Conservation (phyloP, 768 basidiomycete genomes). For the Kwoniella sp. region DNA sequence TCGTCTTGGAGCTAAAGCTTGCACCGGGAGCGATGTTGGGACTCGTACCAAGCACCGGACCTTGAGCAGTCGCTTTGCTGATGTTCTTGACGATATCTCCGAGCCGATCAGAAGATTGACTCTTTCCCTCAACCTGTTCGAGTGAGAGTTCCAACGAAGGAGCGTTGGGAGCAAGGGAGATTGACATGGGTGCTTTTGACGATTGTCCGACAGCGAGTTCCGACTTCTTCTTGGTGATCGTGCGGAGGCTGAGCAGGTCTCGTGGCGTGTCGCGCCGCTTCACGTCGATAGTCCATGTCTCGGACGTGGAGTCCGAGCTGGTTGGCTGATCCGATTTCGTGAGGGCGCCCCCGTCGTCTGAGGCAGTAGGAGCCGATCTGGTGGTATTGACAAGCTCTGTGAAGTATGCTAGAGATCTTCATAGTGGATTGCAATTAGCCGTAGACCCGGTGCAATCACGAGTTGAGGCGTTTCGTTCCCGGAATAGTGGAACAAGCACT, state of each 20-base stretch:
- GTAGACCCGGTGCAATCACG: no score
- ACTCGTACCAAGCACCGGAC: conserved; percentile 17
- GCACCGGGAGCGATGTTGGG: not conserved
- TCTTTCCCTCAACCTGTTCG: conserved; percentile 35
- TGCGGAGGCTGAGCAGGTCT: conserved; percentile 41
- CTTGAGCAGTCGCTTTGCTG: conserved; percentile 41
- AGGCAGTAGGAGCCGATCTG: conserved; percentile 5
- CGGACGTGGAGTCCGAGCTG: not conserved
- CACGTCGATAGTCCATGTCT: conserved; percentile 36
- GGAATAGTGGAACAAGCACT: conserved; percentile 6
- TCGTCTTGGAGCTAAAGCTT: not conserved
- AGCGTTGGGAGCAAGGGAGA: conserved; percentile 34
- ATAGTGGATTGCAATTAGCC: not conserved
- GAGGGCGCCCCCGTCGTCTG: not conserved
- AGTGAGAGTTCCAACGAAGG: conserved; percentile 41
- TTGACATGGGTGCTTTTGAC: conserved; percentile 15
- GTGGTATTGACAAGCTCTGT: conserved; percentile 27
- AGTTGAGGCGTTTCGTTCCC: no score
- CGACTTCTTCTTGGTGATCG: conserved; percentile 39
- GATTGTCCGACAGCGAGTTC: conserved; percentile 26
- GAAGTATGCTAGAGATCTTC: conserved; percentile 40
- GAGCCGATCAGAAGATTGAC: conserved; percentile 25
- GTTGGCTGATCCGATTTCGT: not conserved
- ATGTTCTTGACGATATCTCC: conserved; percentile 42
- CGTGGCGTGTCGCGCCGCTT: conserved; percentile 42